Percentiles rank a stretch among this genome's conserved stretches.
Evolutionary conservation across 1,139 yeast species (phyloP).

Genomic region (Blastobotrys malaysiensis): DNA sequence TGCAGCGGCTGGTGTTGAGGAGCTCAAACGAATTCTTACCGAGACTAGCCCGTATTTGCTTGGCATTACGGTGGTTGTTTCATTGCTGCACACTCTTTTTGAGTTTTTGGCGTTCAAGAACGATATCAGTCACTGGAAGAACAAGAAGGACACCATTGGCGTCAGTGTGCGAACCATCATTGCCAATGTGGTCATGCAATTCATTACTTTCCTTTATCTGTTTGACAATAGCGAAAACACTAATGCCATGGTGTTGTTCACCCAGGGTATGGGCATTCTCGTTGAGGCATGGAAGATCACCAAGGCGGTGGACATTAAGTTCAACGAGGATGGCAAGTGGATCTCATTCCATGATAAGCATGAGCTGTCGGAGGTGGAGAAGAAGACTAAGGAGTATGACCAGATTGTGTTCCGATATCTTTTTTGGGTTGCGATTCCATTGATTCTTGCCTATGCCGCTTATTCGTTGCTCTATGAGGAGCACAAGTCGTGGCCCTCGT

Average conservation of each 20-base stretch:
- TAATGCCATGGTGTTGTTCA: conserved; percentile 35
- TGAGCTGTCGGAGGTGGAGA: conserved; percentile 35
- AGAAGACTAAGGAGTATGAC: conserved; percentile 39
- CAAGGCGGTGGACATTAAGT: conserved; percentile 32
- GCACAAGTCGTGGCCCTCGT: conserved; percentile 41
- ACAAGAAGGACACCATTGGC: conserved; percentile 38
- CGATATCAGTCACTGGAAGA: conserved; percentile 38
- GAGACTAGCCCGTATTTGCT: conserved; percentile 38
- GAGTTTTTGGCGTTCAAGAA: conserved; percentile 40
- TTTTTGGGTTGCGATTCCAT: conserved; percentile 36
- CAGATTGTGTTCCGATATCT: conserved; percentile 38
- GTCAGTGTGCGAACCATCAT: conserved; percentile 37
- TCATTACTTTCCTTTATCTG: conserved; percentile 36
- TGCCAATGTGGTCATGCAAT: conserved; percentile 40
- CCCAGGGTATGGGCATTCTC: conserved; percentile 38
- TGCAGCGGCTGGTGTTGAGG: conserved; percentile 34
- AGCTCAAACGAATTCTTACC: conserved; percentile 34
- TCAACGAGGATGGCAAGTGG: conserved; percentile 16
- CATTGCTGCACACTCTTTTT: conserved; percentile 35
- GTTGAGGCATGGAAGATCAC: conserved; percentile 42
- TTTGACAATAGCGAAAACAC: conserved; percentile 39
- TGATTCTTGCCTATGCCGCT: conserved; percentile 35
- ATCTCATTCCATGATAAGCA: conserved; percentile 33
- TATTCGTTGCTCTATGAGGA: conserved; percentile 37
- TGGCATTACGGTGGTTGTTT: conserved; percentile 33